These are phyloP conservation scores for Exutisphaerella laricina DNA, from an alignment of 2,329 filamentous ascomycete species.

Conservation along the genomic window DNA sequence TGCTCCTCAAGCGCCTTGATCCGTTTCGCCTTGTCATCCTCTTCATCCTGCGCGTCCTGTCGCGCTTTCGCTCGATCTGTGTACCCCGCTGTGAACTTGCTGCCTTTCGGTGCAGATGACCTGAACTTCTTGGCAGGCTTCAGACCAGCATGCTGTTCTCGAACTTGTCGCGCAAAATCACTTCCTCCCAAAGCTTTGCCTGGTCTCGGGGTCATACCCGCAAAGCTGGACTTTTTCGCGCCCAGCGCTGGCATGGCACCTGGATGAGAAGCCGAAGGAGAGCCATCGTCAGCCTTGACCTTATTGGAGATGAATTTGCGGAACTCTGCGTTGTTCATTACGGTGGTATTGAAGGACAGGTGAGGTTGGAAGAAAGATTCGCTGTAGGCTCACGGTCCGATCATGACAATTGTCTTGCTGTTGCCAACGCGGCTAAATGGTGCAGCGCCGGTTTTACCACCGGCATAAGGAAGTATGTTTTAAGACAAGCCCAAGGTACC, in stretches of 20 bases:
- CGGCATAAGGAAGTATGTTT: too few relatives aligned
- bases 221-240: slow-evolving; percentile 39
- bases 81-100: slow-evolving; percentile 73
- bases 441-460: not conserved
- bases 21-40: slow-evolving; percentile 55
- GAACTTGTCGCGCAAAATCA: slow-evolving; percentile 79
- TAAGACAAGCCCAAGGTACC: too few relatives aligned
- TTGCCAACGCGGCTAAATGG: not conserved
- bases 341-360: slow-evolving; percentile 2
- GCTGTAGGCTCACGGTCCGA: not conserved
- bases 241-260: slow-evolving; percentile 22
- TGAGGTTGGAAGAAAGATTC: slow-evolving; percentile 1
- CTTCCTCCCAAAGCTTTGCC: slow-evolving; percentile 49
- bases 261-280: slow-evolving; percentile 30
- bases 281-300: slow-evolving; percentile 34
- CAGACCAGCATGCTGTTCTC: slow-evolving; percentile 57
- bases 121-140: slow-evolving; percentile 63
- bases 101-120: slow-evolving; percentile 72
- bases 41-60: slow-evolving; percentile 45
- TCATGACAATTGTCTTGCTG: not conserved
- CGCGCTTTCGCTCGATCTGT: slow-evolving; percentile 70
- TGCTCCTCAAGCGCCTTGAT: slow-evolving; percentile 76
- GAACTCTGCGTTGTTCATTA: slow-evolving; percentile 96
- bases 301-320: slow-evolving; percentile 65
- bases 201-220: slow-evolving; percentile 88